Evolutionary conservation across 306 rosid species (phyloP), one percentile per base, ranked within the genome.

Genomic region (Trifolium subterraneum): DNA sequence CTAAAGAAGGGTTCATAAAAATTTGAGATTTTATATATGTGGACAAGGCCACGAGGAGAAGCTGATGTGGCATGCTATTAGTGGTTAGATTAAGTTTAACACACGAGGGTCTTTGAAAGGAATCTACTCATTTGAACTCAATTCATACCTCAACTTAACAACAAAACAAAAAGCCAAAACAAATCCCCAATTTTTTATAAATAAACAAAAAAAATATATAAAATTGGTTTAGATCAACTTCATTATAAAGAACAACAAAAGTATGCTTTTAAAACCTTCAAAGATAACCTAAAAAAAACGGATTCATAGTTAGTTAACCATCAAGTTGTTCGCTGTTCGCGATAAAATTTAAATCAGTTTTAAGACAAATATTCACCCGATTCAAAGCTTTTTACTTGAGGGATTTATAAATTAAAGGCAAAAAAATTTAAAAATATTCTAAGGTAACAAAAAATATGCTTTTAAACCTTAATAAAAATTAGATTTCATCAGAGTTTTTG

Each of bases 1-100:
- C 74, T 10, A 68, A 79, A 71, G 15, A 50, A 36, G 35, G 63
- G 31, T 39, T 38, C 31, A 36, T 10, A 15, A 11, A 66, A 73
- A 76, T 39, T 64, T 62, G 69, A 71, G 72, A 60, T 55, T 38
- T 78, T 5, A 83, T 55, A 42, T 68, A 58, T 64, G 60, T 70
- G 66, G 82, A 70, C 71, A 81, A 78, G 79, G 61, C 80, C 92
- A 84, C 80, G 73, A 64, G 89, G 72, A 77, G 56, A 10, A 33
- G 79, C 77, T 81, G 77, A 83, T 52, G 87, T 86, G 96, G 78
- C 88, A 2, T 39, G 4, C 48, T 70, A 33, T 31, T 2, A 90
- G 58, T 79, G 93, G 91, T 47, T 72, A 13, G 47, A 72, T 22
- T 20, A 31, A 69, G 74, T 81, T 70, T 59, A 81, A 62, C 41